Evolutionary conservation across 2,329 filamentous ascomycete genomes (phyloP), one percentile per base, ranked within the genome.

Genomic region (Teratosphaeriaceae sp.): DNA sequence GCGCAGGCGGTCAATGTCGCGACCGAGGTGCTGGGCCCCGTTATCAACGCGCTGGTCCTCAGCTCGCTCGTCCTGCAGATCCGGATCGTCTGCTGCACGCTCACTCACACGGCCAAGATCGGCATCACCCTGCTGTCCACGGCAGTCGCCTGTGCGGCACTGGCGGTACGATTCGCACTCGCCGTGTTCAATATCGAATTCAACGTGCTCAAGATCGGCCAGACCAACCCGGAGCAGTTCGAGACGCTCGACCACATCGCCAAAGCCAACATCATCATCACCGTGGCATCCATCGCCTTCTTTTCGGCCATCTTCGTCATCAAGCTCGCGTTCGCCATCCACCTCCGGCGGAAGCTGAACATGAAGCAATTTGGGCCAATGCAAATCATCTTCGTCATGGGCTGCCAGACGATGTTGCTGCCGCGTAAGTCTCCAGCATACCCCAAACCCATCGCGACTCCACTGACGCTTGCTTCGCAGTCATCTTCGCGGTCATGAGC

Each of bases 341-440:
- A 67, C 7, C 67, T 75, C 49, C 73, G 81, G 18, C 71, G 67
- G 42, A 68, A 66, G 51, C 65, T 84, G 46, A 77, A 78, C 1
- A 67, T 82, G 54, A 71, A 66, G 43, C 72, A 77, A 42, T 82
- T 81, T 55, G 78, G 78, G 8, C 76, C 78, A 1, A 78, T 84
- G 70, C 77, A 81, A 52, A 73, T 81, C 44, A 76, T 84, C 47
- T 81, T 81, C 58, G 73, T 83, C 53, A 82, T 83, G 73, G 76
- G 78, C 37, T 79, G 76, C 48, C 80, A 83, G 62, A 83, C 80
- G 1, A 71, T 85, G 69, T 56, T 80, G 24, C 67, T 84, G 48
- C 81, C 81, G 57, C 74, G 80, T 81, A 67, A 63, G 70, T 57
- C n/a, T 4, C 15, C 12, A 15, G 7, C 19, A 20, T 40, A 20